Evolutionary conservation across 257 asterid species (phyloP).

Genomic region (Salvia miltiorrhiza): DNA sequence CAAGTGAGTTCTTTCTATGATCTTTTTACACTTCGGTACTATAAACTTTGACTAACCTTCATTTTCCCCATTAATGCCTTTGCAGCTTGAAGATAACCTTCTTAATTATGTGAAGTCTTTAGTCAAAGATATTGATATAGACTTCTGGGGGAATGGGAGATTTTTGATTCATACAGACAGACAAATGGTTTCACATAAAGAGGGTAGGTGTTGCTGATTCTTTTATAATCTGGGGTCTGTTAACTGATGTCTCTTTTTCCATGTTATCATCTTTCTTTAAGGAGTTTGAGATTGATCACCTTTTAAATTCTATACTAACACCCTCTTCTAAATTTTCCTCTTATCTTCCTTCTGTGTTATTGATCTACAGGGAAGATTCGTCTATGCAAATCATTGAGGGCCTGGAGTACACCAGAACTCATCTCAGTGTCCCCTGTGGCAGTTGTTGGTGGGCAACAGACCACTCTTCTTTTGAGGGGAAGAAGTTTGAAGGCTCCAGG

Average conservation of each 20-base stretch:
- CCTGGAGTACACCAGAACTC: constrained; percentile 52
- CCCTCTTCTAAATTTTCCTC: neutral
- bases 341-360: constrained; percentile 10
- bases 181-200: constrained; percentile 59
- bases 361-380: constrained; percentile 58
- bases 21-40: neutral
- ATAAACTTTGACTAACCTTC: constrained; percentile 15
- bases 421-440: constrained; percentile 75
- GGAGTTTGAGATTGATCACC: neutral
- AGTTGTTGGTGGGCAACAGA: constrained; percentile 68
- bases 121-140: constrained; percentile 42
- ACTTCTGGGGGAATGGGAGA: constrained; percentile 73
- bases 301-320: neutral
- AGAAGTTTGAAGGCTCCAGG: constrained; percentile 47
- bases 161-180: constrained; percentile 61
- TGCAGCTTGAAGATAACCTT: constrained; percentile 73
- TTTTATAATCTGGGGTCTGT: neutral
- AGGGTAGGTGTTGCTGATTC: constrained; percentile 38
- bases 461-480: constrained; percentile 64
- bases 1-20: constrained; percentile 53
- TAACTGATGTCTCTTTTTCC: neutral
- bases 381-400: constrained; percentile 48
- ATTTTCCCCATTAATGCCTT: constrained; percentile 2
- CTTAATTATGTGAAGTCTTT: constrained; percentile 50
- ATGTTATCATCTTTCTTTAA: neutral